Base-by-base conservation (phyloP, 2,329 filamentous ascomycete genomes). In the Lachnellula occidentalis region DNA sequence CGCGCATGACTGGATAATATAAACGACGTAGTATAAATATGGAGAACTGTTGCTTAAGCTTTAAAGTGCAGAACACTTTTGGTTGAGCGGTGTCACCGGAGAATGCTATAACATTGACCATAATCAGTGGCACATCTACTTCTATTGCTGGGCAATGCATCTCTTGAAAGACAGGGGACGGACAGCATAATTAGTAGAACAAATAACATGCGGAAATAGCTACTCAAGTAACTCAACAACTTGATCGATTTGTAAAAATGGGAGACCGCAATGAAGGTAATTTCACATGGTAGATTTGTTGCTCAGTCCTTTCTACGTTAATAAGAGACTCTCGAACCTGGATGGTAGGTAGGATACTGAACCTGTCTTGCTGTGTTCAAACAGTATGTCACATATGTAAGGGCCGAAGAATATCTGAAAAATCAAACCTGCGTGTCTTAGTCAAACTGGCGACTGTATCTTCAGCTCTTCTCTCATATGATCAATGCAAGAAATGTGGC, bases 321-420 rank as follows among this genome's bases (percentile, higher is more conserved):
- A 65, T 58, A 51, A 65, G 58, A 61, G 51, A 11, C 47, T 83
- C 79, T 21, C 80, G 80, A 21, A 83, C 73, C 49, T 68, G 66
- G 51, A 84, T 76, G 1, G 4, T 7, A 24, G 24, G 74, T 78
- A 21, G 75, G 74, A 55, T 62, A 71, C 43, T 66, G 63, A 48
- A 53, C 57, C n/a, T 58, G 61, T 42, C 54, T 58, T 15, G 31
- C 36, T 12, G 9, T 34, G 17, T 49, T 50, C 2, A 55, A 51
- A 42, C 24, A 72, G 67, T 6, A 69, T 51, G 59, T 81, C 78
- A 27, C 77, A 77, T 81, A 86, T 84, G 60, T 99, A 92, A 56
- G 87, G 83, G 4, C 94, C 94, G 74, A 99, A 99, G 62, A 87
- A 87, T 2, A 96, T 87, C 71, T 91, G 91, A 1, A 91, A 90